A percentile compares a stretch with the other conserved stretches of the same genome.
Evolutionary conservation across 2,329 filamentous ascomycete genomes (phyloP).

Genomic region (Sarocladiaceae sp.): DNA sequence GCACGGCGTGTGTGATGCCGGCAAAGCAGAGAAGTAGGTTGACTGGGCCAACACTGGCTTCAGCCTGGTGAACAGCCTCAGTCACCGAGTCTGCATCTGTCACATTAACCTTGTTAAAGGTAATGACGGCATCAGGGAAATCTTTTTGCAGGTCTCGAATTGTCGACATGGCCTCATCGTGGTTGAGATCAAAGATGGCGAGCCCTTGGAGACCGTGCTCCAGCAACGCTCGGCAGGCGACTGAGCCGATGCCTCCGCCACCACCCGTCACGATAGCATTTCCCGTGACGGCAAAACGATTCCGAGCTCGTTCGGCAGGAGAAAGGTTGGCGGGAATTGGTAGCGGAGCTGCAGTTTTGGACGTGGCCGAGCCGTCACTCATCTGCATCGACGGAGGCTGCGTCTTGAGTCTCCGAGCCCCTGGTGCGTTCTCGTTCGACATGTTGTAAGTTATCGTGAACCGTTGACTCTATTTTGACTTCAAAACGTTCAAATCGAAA

Average conservation of each 20-base stretch:
- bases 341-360: not conserved
- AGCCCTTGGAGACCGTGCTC: conserved; percentile 61
- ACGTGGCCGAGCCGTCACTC: not conserved
- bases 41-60: conserved; percentile 14
- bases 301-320: conserved; percentile 11
- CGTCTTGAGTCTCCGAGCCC: not conserved
- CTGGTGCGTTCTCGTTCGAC: not conserved
- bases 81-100: conserved; percentile 14
- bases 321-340: conserved; percentile 4
- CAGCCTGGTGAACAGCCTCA: conserved; percentile 12
- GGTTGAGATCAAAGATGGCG: conserved; percentile 55
- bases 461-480: not conserved
- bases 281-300: conserved; percentile 27
- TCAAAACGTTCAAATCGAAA: not conserved
- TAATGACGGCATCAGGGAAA: conserved; percentile 16
- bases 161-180: conserved; percentile 11
- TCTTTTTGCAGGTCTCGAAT: conserved; percentile 13
- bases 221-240: conserved; percentile 58
- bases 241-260: conserved; percentile 31
- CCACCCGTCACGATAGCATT: conserved; percentile 45
- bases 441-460: not conserved
- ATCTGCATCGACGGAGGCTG: not conserved
- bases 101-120: conserved; percentile 14
- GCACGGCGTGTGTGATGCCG: conserved; percentile 60
- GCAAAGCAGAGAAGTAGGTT: conserved; percentile 34